Conservation (phyloP, 441 rosid species). For the Euphorbia schlechtendalii region DNA sequence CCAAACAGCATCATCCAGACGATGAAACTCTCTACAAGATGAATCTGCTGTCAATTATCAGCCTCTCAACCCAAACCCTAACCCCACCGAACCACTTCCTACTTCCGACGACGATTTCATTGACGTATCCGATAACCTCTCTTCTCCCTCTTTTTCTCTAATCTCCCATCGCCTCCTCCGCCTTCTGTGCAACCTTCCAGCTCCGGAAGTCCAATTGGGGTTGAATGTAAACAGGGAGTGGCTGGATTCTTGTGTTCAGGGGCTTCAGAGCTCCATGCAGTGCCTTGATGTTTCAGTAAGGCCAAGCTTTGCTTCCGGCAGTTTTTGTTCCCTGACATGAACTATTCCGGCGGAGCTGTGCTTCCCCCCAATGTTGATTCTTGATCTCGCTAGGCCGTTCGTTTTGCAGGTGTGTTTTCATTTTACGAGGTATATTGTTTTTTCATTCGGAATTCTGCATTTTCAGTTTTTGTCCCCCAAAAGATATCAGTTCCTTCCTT, state of each 20-base stretch:
- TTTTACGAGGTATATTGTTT: not conserved
- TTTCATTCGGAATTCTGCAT: not conserved
- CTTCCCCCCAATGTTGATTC: constrained; percentile 65
- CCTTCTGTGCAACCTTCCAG: no score
- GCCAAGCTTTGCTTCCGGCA: constrained; percentile 75
- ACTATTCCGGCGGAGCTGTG: constrained; percentile 59
- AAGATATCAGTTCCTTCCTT: not conserved
- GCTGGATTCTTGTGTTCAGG: constrained; percentile 49
- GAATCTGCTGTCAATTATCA: constrained; percentile 19
- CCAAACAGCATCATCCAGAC: not conserved
- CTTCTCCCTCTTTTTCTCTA: constrained; percentile 25
- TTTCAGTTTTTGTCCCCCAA: not conserved
- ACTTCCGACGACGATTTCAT: constrained; percentile 53
- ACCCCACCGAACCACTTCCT: constrained; percentile 26
- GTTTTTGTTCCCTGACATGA: constrained; percentile 78
- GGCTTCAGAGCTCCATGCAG: constrained; percentile 39
- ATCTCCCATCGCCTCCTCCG: constrained; percentile 13
- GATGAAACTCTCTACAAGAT: not conserved
- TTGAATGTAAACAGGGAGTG: constrained; percentile 58
- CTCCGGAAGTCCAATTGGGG: constrained; percentile 55
- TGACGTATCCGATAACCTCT: constrained; percentile 41
- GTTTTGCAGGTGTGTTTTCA: constrained; percentile 56
- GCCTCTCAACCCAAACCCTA: constrained; percentile 29
- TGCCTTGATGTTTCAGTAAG: constrained; percentile 38
- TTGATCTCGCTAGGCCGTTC: constrained; percentile 78